Conservation (phyloP, 139 green algal species). For the Spirogloea muscicola region DNA sequence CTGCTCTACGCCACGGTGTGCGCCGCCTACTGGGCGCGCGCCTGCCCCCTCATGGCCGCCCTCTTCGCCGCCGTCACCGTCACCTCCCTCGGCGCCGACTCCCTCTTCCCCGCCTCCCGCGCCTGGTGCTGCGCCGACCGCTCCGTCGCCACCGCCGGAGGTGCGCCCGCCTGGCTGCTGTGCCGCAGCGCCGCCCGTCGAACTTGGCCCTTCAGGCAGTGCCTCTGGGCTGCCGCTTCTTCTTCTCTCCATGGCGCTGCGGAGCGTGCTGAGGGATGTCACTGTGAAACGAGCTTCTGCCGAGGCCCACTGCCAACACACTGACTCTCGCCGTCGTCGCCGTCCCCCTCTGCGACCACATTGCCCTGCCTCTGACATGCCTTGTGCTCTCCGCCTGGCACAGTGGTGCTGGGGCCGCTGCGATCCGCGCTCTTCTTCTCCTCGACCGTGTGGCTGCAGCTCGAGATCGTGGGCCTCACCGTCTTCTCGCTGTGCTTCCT, state of each 20-base stretch:
- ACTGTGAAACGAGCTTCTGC: no score
- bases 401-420: not conserved
- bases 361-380: not conserved
- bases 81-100: not conserved
- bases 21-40: not conserved
- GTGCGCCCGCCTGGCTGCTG: not conserved
- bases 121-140: not conserved
- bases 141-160: not conserved
- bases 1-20: not conserved
- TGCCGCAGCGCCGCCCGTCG: no score
- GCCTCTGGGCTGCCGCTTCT: no score
- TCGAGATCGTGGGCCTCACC: not conserved
- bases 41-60: not conserved
- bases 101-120: not conserved
- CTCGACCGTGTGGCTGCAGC: not conserved
- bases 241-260: no score
- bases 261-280: no score
- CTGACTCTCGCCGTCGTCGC: not conserved
- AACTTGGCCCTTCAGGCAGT: no score
- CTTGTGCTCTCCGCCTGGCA: not conserved
- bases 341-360: not conserved
- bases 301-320: no score
- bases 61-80: not conserved
- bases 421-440: not conserved
- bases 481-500: not conserved